Conservation (phyloP, 2,329 filamentous ascomycete species). For the Raffaelea arxii region DNA sequence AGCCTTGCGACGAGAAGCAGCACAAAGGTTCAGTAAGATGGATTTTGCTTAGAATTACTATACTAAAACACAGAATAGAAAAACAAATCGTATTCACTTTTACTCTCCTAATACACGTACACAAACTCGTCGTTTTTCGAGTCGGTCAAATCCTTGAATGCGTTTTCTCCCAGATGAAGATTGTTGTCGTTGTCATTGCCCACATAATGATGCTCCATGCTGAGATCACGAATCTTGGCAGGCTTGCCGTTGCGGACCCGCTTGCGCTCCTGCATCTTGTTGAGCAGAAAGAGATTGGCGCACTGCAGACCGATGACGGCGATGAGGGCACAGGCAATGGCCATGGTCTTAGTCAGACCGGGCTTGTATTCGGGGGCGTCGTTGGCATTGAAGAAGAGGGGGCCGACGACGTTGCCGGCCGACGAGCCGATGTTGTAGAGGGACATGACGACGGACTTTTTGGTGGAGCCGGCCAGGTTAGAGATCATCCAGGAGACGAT, state of each 20-base stretch:
- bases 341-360: constrained; percentile 45
- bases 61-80: not conserved
- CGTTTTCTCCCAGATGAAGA: constrained; percentile 33
- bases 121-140: constrained; percentile 59
- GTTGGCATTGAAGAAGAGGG: constrained; percentile 47
- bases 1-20: too few relatives aligned
- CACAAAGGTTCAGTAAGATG: too few relatives aligned
- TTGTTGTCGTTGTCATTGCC: constrained; percentile 21
- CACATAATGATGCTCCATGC: constrained; percentile 46
- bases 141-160: constrained; percentile 53
- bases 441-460: constrained; percentile 55
- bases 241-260: constrained; percentile 51
- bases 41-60: not conserved
- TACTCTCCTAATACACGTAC: constrained; percentile 40
- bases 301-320: constrained; percentile 44
- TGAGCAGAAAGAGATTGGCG: constrained; percentile 43
- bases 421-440: constrained; percentile 54
- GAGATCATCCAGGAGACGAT: constrained; percentile 60
- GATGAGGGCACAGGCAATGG: constrained; percentile 42
- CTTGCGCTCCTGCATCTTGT: constrained; percentile 43
- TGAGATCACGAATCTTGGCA: constrained; percentile 47
- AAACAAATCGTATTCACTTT: not conserved
- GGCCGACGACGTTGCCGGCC: constrained; percentile 58
- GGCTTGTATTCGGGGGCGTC: constrained; percentile 51
- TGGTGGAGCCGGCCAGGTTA: constrained; percentile 47